These are phyloP conservation scores for Boletus tomentosulus DNA, from an alignment of 768 basidiomycete genomes.

Conservation along the genomic window DNA sequence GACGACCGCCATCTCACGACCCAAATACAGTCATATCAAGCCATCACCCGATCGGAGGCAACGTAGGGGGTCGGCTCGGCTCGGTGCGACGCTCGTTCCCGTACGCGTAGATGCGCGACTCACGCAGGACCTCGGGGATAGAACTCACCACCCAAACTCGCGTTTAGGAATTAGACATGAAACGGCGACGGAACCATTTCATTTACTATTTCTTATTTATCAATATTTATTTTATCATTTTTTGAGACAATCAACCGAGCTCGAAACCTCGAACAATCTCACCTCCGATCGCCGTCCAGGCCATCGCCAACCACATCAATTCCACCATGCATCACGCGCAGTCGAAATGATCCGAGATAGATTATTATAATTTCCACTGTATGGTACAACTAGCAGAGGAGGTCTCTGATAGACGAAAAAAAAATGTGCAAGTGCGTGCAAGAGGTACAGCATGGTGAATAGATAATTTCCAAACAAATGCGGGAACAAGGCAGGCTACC, in stretches of 20 bases:
- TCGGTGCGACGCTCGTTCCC: background rate
- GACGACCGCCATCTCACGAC: too few species aligned
- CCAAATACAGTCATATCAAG: too few species aligned
- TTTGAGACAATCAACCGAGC: background rate
- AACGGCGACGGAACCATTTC: background rate
- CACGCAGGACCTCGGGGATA: too few species aligned
- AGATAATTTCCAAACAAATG: background rate
- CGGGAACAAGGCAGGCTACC: constrained; percentile 31
- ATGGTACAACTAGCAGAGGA: constrained; percentile 18
- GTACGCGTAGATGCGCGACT: too few species aligned
- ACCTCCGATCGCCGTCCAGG: background rate
- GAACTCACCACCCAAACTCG: background rate
- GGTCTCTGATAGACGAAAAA: background rate
- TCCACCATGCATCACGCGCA: background rate
- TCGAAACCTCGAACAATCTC: background rate
- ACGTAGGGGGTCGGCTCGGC: too few species aligned
- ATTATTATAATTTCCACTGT: constrained; percentile 18
- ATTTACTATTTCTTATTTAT: background rate
- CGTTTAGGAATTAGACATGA: background rate
- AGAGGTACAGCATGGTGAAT: background rate
- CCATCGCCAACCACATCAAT: background rate
- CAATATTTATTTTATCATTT: background rate
- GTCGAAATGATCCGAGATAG: background rate
- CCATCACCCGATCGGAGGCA: too few species aligned
- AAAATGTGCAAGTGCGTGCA: background rate